Evolutionary conservation across 768 basidiomycete species (phyloP).

Genomic region (Pulveroboletus sp.): DNA sequence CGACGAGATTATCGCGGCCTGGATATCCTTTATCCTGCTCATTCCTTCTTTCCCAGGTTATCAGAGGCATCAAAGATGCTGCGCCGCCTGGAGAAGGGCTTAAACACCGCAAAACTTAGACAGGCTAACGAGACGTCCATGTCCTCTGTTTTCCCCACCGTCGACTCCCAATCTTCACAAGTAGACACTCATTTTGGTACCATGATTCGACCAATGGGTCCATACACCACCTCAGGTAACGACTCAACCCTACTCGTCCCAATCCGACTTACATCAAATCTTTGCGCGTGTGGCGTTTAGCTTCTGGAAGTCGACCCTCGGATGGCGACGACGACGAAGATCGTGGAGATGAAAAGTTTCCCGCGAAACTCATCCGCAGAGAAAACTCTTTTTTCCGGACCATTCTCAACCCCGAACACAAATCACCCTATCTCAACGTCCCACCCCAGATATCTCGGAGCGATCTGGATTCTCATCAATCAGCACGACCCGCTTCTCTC

Average conservation of each 20-base stretch:
- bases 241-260: not conserved
- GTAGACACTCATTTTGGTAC: conserved; percentile 26
- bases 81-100: conserved; percentile 77
- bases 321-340: conserved; percentile 63
- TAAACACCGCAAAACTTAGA: conserved; percentile 73
- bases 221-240: conserved; percentile 28
- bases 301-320: conserved; percentile 24
- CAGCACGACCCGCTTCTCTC: conserved; percentile 32
- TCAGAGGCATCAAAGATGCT: conserved; percentile 90
- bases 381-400: conserved; percentile 84
- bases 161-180: conserved; percentile 26
- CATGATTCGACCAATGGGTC: conserved; percentile 28
- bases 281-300: conserved; percentile 11
- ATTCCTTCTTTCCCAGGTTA: conserved; percentile 42
- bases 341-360: conserved; percentile 63
- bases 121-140: conserved; percentile 37
- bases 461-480: conserved; percentile 35
- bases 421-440: conserved; percentile 33
- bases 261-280: conserved; percentile 1
- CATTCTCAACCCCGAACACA: conserved; percentile 68
- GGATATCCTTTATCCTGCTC: not conserved
- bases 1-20: conserved; percentile 18
- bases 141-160: conserved; percentile 32
- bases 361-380: conserved; percentile 66
- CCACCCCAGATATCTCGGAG: conserved; percentile 30